phyloP scores from a whole-genome alignment of 306 rosid species.

The Rubus idaeus region DNA sequence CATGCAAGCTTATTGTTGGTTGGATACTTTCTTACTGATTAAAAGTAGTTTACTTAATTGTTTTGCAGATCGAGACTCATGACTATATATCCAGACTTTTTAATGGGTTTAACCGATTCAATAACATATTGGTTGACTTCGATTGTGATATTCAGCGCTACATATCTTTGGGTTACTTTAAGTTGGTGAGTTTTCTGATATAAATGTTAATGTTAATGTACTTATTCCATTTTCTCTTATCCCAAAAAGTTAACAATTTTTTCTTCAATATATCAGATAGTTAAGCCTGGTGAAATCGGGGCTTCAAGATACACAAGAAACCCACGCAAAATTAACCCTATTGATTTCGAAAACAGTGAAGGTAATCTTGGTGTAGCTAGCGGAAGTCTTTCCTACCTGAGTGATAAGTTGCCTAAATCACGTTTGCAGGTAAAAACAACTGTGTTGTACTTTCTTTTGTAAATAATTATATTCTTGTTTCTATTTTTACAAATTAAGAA shows the following conservation, averaged over 20 bases:
- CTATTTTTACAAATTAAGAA: too few species aligned
- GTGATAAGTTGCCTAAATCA: conserved; percentile 83
- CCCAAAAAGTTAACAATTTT: neutral
- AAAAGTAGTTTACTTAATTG: neutral
- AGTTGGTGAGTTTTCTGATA: neutral
- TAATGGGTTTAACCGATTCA: conserved; percentile 59
- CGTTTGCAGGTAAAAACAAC: conserved; percentile 46
- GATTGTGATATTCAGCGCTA: conserved; percentile 86
- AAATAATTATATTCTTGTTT: too few species aligned
- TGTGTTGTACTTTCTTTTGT: too few species aligned
- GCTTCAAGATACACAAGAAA: conserved; percentile 58
- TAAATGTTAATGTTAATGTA: neutral
- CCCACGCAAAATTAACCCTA: conserved; percentile 93
- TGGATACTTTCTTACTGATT: neutral
- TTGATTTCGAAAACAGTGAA: conserved; percentile 91
- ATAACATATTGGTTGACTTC: conserved; percentile 73
- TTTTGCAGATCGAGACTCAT: conserved; percentile 1
- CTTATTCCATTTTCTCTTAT: neutral
- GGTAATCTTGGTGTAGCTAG: conserved; percentile 87
- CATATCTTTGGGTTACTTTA: conserved; percentile 64
- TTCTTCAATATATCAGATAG: conserved; percentile 13
- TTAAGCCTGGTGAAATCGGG: conserved; percentile 72
- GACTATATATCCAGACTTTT: conserved; percentile 43
- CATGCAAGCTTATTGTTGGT: neutral
- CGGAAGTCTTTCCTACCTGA: conserved; percentile 64